phyloP scores from a whole-genome alignment of 2,329 filamentous ascomycete genomes.

The Rhinocladiella similis region DNA sequence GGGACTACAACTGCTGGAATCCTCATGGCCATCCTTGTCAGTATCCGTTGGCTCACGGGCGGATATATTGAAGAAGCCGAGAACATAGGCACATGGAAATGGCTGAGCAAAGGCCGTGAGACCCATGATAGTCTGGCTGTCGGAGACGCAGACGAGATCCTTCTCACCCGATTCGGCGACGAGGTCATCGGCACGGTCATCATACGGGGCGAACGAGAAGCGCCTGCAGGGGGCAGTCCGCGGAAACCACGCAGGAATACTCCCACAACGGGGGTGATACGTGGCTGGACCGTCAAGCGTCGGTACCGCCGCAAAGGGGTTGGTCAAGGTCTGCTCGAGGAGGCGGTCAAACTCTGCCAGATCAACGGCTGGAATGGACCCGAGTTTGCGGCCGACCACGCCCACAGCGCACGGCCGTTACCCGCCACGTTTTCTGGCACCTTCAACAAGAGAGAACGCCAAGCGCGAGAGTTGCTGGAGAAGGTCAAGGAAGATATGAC shows the following conservation, averaged over 20 bases:
- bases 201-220: constrained; percentile 40
- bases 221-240: neutral
- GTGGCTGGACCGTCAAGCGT: constrained; percentile 77
- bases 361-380: constrained; percentile 68
- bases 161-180: constrained; percentile 68
- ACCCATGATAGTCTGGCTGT: constrained; percentile 35
- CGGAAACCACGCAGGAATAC: constrained; percentile 21
- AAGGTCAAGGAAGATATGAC: constrained; percentile 19
- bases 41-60: constrained; percentile 60
- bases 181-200: constrained; percentile 72
- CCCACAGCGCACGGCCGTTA: constrained; percentile 67
- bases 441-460: constrained; percentile 61
- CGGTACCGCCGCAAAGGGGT: constrained; percentile 71
- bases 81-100: constrained; percentile 57
- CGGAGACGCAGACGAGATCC: constrained; percentile 55
- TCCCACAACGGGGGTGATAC: constrained; percentile 47
- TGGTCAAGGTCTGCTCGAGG: constrained; percentile 70
- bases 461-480: constrained; percentile 48
- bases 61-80: constrained; percentile 67
- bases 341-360: constrained; percentile 67
- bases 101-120: constrained; percentile 52
- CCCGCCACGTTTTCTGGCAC: constrained; percentile 59
- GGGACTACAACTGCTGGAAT: constrained; percentile 61
- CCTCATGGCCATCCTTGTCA: constrained; percentile 63
- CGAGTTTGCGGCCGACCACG: constrained; percentile 75